Conservation (phyloP, 75 land plant genomes). For the Sequoia sempervirens region DNA sequence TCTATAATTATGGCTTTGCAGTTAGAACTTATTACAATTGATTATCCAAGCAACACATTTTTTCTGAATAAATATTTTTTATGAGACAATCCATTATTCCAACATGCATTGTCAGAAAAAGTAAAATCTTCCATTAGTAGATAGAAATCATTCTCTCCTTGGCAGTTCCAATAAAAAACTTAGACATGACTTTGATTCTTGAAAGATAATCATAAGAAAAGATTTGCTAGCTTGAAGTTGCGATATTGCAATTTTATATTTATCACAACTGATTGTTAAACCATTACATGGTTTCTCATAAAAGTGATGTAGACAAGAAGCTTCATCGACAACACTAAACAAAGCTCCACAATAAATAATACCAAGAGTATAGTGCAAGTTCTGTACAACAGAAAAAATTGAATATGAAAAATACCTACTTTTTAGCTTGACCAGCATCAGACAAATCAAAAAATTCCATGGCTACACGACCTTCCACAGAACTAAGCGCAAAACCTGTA, state of each 20-base stretch:
- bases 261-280: background rate
- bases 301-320: background rate
- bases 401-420: conserved; percentile 40
- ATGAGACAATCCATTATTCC: too few relatives aligned
- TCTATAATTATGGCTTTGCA: too few relatives aligned
- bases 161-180: background rate
- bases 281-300: background rate
- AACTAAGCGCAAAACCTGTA: conserved; percentile 97
- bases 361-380: background rate
- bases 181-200: background rate
- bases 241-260: background rate
- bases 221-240: background rate
- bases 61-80: too few relatives aligned
- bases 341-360: background rate
- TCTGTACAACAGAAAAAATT: background rate
- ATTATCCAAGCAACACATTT: too few relatives aligned
- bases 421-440: conserved; percentile 88
- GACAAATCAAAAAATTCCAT: conserved; percentile 99
- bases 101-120: background rate
- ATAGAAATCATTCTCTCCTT: background rate
- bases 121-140: background rate
- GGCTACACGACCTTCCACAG: conserved; percentile 99
- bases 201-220: background rate
- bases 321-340: background rate
- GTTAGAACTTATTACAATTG: too few relatives aligned